These are phyloP conservation scores for Pseudodiploospora longispora DNA, from an alignment of 2,329 filamentous ascomycete genomes.

Conservation along the genomic window DNA sequence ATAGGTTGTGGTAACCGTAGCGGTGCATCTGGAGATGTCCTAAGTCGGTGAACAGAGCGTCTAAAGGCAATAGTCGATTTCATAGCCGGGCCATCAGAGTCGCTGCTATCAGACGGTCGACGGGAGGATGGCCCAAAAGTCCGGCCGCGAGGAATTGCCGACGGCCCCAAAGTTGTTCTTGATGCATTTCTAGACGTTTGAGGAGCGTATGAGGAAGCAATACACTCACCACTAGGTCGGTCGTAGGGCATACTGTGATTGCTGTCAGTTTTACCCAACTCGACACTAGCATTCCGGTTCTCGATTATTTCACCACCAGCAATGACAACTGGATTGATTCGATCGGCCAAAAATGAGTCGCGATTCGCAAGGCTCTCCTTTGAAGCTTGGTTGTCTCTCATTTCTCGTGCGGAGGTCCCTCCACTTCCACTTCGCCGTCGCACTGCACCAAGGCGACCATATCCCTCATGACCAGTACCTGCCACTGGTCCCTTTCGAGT, in stretches of 20 bases:
- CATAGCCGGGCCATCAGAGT: slow-evolving; percentile 40
- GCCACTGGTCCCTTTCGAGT: slow-evolving; percentile 72
- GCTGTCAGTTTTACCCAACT: slow-evolving; percentile 41
- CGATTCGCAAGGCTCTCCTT: slow-evolving; percentile 42
- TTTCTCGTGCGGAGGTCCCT: slow-evolving; percentile 37
- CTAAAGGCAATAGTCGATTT: slow-evolving; percentile 47
- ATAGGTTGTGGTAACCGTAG: slow-evolving; percentile 47
- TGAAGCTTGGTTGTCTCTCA: slow-evolving; percentile 36
- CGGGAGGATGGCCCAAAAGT: slow-evolving; percentile 19
- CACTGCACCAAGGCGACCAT: slow-evolving; percentile 55
- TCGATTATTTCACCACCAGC: slow-evolving; percentile 54
- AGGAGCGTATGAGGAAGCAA: slow-evolving; percentile 30
- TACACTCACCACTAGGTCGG: slow-evolving; percentile 37
- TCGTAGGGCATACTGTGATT: slow-evolving; percentile 35
- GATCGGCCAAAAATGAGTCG: slow-evolving; percentile 52
- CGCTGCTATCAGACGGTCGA: slow-evolving; percentile 48
- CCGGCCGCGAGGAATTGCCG: slow-evolving; percentile 37
- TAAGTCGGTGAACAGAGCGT: slow-evolving; percentile 45
- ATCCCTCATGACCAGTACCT: slow-evolving; percentile 90
- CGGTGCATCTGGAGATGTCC: slow-evolving; percentile 34
- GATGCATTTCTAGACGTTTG: slow-evolving; percentile 31
- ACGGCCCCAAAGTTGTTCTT: slow-evolving; percentile 45
- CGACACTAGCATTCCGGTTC: slow-evolving; percentile 47
- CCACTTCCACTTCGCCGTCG: slow-evolving; percentile 58
- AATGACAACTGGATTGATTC: slow-evolving; percentile 60